phyloP scores from a whole-genome alignment of 371 early-diverging fungal genomes.

The Umbelopsis sp. region DNA sequence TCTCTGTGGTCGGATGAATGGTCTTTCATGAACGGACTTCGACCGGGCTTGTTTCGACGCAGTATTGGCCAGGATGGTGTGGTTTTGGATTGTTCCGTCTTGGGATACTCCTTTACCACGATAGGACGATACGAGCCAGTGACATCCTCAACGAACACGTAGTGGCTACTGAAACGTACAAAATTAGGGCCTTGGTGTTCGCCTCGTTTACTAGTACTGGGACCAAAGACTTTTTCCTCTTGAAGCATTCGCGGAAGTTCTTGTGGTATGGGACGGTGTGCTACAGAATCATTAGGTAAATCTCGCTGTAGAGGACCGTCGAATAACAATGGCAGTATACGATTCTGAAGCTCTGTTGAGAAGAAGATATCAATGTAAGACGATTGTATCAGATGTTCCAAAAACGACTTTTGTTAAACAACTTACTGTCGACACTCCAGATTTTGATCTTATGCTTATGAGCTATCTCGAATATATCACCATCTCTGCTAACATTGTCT shows the following conservation, averaged over 20 bases:
- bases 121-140: conserved; percentile 43
- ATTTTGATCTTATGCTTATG: conserved; percentile 22
- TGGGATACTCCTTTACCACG: conserved; percentile 38
- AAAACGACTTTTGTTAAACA: not conserved
- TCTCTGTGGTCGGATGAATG: conserved; percentile 8
- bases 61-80: conserved; percentile 41
- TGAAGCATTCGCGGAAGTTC: conserved; percentile 33
- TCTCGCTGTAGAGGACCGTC: not conserved
- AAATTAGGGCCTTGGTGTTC: conserved; percentile 34
- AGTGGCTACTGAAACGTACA: conserved; percentile 41
- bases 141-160: conserved; percentile 44
- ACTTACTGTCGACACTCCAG: conserved; percentile 27
- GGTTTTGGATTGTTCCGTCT: conserved; percentile 16
- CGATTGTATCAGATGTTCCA: not conserved
- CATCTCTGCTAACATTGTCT: conserved; percentile 24
- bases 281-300: conserved; percentile 4
- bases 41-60: conserved; percentile 25
- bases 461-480: conserved; percentile 26
- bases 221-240: conserved; percentile 36
- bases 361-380: not conserved
- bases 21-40: conserved; percentile 32
- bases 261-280: conserved; percentile 16
- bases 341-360: not conserved
- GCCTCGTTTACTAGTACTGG: conserved; percentile 25
- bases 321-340: conserved; percentile 7